Conservation (phyloP, 2,329 filamentous ascomycete genomes). For the Arthrobotrys sinensis region DNA sequence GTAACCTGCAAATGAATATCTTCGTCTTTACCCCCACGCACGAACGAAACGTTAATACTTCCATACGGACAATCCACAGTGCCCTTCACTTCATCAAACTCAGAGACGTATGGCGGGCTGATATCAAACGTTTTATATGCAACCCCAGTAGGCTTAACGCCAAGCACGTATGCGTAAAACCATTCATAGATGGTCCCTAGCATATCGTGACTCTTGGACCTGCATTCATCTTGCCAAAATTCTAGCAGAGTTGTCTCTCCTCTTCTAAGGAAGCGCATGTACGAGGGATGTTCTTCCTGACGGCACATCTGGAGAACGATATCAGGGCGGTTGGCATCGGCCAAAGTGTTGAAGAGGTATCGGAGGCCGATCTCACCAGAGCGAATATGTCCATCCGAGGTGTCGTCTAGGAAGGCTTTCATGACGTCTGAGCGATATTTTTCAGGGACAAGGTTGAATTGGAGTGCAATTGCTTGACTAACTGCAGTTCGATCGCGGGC, state of each 20-base stretch:
- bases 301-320: slow-evolving; percentile 69
- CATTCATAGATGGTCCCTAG: slow-evolving; percentile 71
- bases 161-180: slow-evolving; percentile 69
- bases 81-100: slow-evolving; percentile 68
- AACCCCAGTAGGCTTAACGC: slow-evolving; percentile 66
- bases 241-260: slow-evolving; percentile 69
- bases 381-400: slow-evolving; percentile 66
- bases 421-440: slow-evolving; percentile 64
- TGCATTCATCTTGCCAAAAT: slow-evolving; percentile 69
- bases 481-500: slow-evolving; percentile 67
- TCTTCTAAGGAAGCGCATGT: slow-evolving; percentile 70
- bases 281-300: slow-evolving; percentile 70
- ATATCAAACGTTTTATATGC: slow-evolving; percentile 69
- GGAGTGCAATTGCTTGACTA: slow-evolving; percentile 67
- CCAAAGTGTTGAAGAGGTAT: slow-evolving; percentile 68
- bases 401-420: slow-evolving; percentile 65
- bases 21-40: slow-evolving; percentile 3
- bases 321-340: slow-evolving; percentile 68
- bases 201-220: slow-evolving; percentile 71
- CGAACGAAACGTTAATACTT: slow-evolving; percentile 65
- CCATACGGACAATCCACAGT: slow-evolving; percentile 68
- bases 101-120: slow-evolving; percentile 67
- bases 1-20: slow-evolving; percentile 25
- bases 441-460: slow-evolving; percentile 66
- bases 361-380: slow-evolving; percentile 69